phyloP scores from a whole-genome alignment of 306 rosid species.

The Carpinus fangiana region DNA sequence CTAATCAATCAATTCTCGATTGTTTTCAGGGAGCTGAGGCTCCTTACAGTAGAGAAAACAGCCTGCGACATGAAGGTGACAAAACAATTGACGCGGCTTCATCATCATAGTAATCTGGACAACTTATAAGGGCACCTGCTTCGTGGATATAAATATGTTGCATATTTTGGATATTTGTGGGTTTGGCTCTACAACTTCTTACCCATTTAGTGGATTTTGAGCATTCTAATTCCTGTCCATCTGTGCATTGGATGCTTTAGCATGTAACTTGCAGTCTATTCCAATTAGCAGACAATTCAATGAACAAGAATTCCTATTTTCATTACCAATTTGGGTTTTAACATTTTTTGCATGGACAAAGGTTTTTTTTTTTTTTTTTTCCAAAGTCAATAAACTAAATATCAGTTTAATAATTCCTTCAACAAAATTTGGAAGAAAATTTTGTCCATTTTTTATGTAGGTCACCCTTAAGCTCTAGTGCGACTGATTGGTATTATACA shows the following conservation, averaged over 20 bases:
- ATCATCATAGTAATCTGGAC: slow-evolving; percentile 38
- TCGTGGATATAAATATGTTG: slow-evolving; percentile 13
- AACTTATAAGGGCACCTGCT: slow-evolving; percentile 5
- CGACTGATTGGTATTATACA: no score
- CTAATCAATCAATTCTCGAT: slow-evolving; percentile 12
- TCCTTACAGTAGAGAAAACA: slow-evolving; percentile 70
- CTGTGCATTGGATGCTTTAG: not conserved
- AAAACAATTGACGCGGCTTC: slow-evolving; percentile 33
- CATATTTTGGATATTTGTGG: slow-evolving; percentile 8
- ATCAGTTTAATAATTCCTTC: no score
- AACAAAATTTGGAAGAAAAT: no score
- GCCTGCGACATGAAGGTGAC: slow-evolving; percentile 70
- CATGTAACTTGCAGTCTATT: not conserved
- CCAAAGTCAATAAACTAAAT: no score
- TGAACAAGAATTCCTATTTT: not conserved
- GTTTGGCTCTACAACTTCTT: not conserved
- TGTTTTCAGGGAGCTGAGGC: slow-evolving; percentile 76
- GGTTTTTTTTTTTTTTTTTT: no score
- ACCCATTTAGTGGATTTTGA: not conserved
- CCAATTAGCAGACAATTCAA: not conserved
- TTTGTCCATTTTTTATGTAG: no score
- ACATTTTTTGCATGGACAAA: no score
- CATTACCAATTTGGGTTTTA: not conserved
- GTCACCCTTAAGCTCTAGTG: no score
- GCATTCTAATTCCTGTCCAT: slow-evolving; percentile 1